Evolutionary conservation across 2,329 filamentous ascomycete species (phyloP), one percentile per base, ranked within the genome.

Genomic region (Nothophoma quercina): DNA sequence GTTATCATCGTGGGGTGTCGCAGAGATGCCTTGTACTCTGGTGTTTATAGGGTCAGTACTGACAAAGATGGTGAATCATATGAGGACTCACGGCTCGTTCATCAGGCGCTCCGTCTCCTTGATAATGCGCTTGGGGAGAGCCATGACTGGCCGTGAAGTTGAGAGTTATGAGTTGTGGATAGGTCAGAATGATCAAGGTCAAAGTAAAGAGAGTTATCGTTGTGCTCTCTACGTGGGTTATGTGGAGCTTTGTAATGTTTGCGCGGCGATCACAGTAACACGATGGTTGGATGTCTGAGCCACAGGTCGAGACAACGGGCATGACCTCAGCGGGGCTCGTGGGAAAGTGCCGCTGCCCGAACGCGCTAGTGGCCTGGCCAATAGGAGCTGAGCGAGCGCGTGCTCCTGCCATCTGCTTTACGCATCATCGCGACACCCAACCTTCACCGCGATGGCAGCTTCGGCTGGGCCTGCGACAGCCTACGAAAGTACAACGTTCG

Each of bases 81-180:
- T 36, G 41, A 52, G 32, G 51, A 35, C 90, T 77, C 84, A 96
- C 91, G 95, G 95, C 78, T 99, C 95, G 59, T 91, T 90, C 86
- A 96, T 93, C 65, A 99, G 85, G 71, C 95, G 88, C 80, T 99
- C 93, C 16, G 95, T 99, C 85, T 99, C 96, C 80, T 99, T 99
- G 72, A 98, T 85, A 71, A 99, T 99, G 73, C 95, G 85, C 83
- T 99, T 99, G 25, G 95, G 93, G 62, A 99, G 82, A 59, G 91
- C 87, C 90, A 67, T 66, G 19, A 48, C 45, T 26, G 39, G 52
- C 25, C 23, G 16, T 28, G 7, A 13, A 18, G 15, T 26, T 26
- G 15, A 23, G n/a, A 4, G 29, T 21, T 7, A 38, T 25, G 35
- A 21, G 16, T 15, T 18, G 16, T 16, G 9, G 30, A 21, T 38